These are phyloP conservation scores for Pleochaeta shiraiana DNA, from an alignment of 2,329 filamentous ascomycete genomes.

Conservation along the genomic window DNA sequence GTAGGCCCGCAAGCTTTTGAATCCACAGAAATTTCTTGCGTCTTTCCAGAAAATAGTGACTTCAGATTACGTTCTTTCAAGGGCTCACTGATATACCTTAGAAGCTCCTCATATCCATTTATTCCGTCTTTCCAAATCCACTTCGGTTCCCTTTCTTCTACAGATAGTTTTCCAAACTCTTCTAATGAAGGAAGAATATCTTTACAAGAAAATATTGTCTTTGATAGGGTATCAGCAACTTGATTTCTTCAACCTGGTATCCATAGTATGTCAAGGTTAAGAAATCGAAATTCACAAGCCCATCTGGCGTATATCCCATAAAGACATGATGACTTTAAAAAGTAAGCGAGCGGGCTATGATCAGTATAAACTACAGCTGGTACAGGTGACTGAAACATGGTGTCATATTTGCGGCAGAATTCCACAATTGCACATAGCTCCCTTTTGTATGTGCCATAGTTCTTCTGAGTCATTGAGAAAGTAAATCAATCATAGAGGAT, in stretches of 20 bases:
- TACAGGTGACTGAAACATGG: not conserved
- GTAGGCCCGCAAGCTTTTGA: too few species aligned
- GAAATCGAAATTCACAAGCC: not conserved
- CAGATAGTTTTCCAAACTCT: not conserved
- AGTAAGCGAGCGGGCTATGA: not conserved
- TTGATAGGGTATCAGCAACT: not conserved
- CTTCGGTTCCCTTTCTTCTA: not conserved
- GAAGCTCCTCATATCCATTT: not conserved
- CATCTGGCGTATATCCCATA: not conserved
- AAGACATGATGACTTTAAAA: not conserved
- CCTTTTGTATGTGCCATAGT: not conserved
- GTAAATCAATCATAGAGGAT: not conserved
- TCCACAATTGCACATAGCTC: not conserved
- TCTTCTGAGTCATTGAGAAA: not conserved
- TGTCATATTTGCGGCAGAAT: not conserved
- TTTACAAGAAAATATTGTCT: not conserved
- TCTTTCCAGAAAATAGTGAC: not conserved
- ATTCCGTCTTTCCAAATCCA: conserved; percentile 3
- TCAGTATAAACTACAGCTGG: not conserved
- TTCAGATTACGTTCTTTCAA: not conserved
- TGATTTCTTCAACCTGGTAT: not conserved
- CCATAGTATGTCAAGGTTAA: not conserved
- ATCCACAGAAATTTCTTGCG: too few species aligned
- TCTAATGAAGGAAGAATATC: not conserved
- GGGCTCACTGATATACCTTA: not conserved